Conservation (phyloP, 208 protist species). For the Crithidia brevicula region DNA sequence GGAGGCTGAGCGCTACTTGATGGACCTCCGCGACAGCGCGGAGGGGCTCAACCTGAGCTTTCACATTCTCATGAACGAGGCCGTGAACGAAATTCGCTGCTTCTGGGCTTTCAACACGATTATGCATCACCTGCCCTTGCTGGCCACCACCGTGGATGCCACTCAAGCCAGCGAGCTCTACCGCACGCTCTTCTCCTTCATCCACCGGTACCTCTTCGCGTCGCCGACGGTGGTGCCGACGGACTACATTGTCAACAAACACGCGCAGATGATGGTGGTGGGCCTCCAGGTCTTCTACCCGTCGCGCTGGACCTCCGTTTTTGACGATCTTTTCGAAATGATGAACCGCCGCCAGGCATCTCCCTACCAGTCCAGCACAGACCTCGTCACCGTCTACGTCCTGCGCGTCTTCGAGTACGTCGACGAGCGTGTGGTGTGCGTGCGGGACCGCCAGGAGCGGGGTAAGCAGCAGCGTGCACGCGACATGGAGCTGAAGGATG, state of each 20-base stretch:
- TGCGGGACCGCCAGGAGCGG: slow-evolving; percentile 56
- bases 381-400: slow-evolving; percentile 62
- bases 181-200: slow-evolving; percentile 68
- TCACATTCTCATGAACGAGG: slow-evolving; percentile 74
- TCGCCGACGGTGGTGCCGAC: slow-evolving; percentile 21
- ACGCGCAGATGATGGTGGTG: slow-evolving; percentile 82
- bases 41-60: slow-evolving; percentile 75
- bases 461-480: slow-evolving; percentile 59
- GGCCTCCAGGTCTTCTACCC: slow-evolving; percentile 76
- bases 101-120: slow-evolving; percentile 90
- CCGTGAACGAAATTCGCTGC: slow-evolving; percentile 56
- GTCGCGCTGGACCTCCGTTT: slow-evolving; percentile 59
- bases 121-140: slow-evolving; percentile 60
- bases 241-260: slow-evolving; percentile 84
- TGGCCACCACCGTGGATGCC: slow-evolving; percentile 39
- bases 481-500: slow-evolving; percentile 82
- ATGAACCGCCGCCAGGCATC: slow-evolving; percentile 31
- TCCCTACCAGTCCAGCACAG: slow-evolving; percentile 29
- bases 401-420: slow-evolving; percentile 87
- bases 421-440: slow-evolving; percentile 82
- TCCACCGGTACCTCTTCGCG: slow-evolving; percentile 54
- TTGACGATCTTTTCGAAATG: slow-evolving; percentile 73
- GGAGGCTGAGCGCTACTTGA: slow-evolving; percentile 73
- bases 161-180: slow-evolving; percentile 65
- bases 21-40: slow-evolving; percentile 55